Conservation (phyloP, 2,329 filamentous ascomycete species). For the Pseudogymnoascus sp. region DNA sequence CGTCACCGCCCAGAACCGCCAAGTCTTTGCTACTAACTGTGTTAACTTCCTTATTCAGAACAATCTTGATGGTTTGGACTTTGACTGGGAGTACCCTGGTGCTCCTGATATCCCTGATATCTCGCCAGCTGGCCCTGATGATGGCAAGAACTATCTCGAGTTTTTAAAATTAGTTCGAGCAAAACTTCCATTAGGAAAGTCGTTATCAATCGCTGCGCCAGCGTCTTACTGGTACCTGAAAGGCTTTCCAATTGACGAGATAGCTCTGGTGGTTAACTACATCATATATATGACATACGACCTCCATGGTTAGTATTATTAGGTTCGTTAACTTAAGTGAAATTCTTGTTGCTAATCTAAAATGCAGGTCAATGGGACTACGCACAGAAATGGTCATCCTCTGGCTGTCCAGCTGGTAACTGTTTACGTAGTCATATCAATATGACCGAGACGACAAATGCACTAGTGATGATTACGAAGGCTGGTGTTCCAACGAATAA, state of each 20-base stretch:
- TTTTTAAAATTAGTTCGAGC: conserved; percentile 22
- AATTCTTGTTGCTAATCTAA: too few relatives aligned
- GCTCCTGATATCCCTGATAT: neutral
- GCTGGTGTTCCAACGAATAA: too few relatives aligned
- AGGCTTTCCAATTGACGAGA: conserved; percentile 17
- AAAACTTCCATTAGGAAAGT: neutral
- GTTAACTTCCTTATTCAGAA: conserved; percentile 8
- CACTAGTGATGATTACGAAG: too few relatives aligned
- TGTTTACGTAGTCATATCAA: too few relatives aligned
- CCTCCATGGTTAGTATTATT: too few relatives aligned
- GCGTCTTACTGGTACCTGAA: conserved; percentile 30
- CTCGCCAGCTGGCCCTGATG: too few relatives aligned
- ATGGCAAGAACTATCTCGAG: conserved; percentile 27
- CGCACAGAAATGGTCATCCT: conserved; percentile 24
- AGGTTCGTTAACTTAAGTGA: too few relatives aligned
- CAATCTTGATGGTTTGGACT: conserved; percentile 28
- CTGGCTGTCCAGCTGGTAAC: conserved; percentile 23
- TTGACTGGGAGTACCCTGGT: conserved; percentile 37
- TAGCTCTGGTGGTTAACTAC: neutral
- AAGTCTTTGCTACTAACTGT: too few relatives aligned
- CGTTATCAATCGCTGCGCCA: conserved; percentile 23
- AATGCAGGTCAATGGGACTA: too few relatives aligned
- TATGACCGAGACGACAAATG: too few relatives aligned
- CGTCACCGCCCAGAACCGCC: too few relatives aligned
- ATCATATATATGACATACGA: too few relatives aligned